Conservation (phyloP, 306 rosid genomes). For the Senna siamea region DNA sequence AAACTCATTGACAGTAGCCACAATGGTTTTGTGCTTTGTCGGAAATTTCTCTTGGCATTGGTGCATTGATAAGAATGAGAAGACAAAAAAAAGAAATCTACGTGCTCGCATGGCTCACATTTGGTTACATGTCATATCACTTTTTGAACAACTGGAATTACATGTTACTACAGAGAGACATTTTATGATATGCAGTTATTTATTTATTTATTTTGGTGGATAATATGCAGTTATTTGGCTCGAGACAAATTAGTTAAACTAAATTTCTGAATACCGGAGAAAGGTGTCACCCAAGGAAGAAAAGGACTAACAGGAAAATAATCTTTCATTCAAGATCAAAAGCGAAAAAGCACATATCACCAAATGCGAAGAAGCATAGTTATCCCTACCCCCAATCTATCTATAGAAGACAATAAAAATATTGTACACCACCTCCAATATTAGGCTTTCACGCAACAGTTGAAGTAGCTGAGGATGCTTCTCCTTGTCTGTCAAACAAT, state of each 20-base stretch:
- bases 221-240: no score
- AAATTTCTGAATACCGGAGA: conserved; percentile 15
- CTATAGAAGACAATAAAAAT: neutral
- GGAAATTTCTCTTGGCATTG: no score
- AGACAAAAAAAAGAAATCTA: no score
- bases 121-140: no score
- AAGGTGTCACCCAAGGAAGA: conserved; percentile 9
- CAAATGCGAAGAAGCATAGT: conserved; percentile 26
- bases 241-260: neutral
- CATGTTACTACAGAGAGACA: no score
- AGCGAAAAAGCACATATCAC: conserved; percentile 15
- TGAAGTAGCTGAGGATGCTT: conserved; percentile 87
- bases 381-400: conserved; percentile 24
- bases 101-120: no score
- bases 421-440: conserved; percentile 1
- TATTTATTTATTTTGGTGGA: no score
- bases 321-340: conserved; percentile 7
- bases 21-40: no score
- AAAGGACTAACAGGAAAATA: neutral
- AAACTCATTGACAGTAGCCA: no score
- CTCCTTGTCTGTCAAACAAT: conserved; percentile 61
- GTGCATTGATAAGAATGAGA: no score
- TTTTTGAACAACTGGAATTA: no score
- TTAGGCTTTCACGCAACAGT: conserved; percentile 82
- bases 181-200: no score